phyloP scores from a whole-genome alignment of 805 yeast genomes.

The Saturnispora gosingensis region DNA sequence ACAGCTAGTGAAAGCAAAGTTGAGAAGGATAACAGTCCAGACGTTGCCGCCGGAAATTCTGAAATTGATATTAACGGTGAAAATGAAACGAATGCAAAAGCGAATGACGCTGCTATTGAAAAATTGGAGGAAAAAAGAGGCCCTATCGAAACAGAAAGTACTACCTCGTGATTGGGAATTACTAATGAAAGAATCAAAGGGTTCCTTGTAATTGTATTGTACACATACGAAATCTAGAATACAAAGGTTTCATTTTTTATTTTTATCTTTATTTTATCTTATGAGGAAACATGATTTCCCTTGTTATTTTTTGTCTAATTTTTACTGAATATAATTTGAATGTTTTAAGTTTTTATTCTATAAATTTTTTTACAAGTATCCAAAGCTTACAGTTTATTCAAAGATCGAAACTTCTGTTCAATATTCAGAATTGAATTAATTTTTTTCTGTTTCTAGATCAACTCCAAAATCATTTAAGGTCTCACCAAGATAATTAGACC shows the following conservation, averaged over 20 bases:
- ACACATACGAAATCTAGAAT: slow-evolving; percentile 33
- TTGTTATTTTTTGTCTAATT: slow-evolving; percentile 1
- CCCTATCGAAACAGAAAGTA: slow-evolving; percentile 6
- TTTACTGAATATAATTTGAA: background rate
- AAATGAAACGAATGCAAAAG: background rate
- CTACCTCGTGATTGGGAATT: slow-evolving; percentile 15
- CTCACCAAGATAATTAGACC: slow-evolving; percentile 83
- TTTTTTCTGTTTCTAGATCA: slow-evolving; percentile 52
- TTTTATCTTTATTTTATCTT: background rate
- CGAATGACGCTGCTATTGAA: slow-evolving; percentile 7
- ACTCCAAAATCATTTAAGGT: slow-evolving; percentile 80
- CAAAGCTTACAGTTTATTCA: background rate
- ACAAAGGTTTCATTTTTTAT: background rate
- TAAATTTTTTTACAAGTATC: slow-evolving; percentile 2
- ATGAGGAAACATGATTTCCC: background rate
- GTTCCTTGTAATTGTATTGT: slow-evolving; percentile 16
- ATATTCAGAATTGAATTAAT: slow-evolving; percentile 10
- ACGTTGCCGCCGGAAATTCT: background rate
- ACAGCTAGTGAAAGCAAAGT: background rate
- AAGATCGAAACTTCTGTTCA: background rate
- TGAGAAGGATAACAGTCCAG: slow-evolving; percentile 6
- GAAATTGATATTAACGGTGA: background rate
- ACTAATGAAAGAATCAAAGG: slow-evolving; percentile 39
- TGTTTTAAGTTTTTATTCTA: slow-evolving; percentile 1
- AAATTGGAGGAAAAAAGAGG: background rate